A percentile compares a stretch with the other conserved stretches of the same genome.
These are phyloP conservation scores for Hibiscus trionum DNA, from an alignment of 345 rosid genomes.

Conservation along the genomic window DNA sequence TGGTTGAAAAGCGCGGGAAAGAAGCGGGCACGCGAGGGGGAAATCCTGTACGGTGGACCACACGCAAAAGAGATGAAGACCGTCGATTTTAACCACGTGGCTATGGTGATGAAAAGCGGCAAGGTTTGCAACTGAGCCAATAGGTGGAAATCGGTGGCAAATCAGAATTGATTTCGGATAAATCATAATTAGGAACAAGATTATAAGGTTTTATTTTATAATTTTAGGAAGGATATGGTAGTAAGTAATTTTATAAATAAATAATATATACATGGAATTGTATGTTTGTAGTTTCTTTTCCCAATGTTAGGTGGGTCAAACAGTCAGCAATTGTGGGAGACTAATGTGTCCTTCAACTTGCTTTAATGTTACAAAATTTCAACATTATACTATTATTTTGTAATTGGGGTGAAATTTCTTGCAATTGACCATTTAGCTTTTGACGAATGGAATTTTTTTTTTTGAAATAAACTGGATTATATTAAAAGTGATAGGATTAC, in stretches of 20 bases:
- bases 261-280: background rate
- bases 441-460: no score
- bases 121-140: background rate
- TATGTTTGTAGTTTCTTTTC: background rate
- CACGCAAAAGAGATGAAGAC: background rate
- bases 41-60: background rate
- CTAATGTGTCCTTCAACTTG: background rate
- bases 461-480: no score
- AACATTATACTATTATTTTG: background rate
- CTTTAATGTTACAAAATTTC: background rate
- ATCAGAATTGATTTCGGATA: background rate
- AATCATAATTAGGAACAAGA: background rate
- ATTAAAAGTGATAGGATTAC: no score
- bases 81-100: background rate
- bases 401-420: background rate
- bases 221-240: no score
- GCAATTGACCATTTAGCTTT: background rate
- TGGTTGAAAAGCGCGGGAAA: background rate
- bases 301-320: background rate
- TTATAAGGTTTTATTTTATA: no score
- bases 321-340: background rate
- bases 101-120: background rate
- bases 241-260: background rate
- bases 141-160: no score
- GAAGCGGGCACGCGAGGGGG: background rate